These are phyloP conservation scores for Hydrangea macrophylla DNA, from an alignment of 148 eudicot species.

Conservation along the genomic window DNA sequence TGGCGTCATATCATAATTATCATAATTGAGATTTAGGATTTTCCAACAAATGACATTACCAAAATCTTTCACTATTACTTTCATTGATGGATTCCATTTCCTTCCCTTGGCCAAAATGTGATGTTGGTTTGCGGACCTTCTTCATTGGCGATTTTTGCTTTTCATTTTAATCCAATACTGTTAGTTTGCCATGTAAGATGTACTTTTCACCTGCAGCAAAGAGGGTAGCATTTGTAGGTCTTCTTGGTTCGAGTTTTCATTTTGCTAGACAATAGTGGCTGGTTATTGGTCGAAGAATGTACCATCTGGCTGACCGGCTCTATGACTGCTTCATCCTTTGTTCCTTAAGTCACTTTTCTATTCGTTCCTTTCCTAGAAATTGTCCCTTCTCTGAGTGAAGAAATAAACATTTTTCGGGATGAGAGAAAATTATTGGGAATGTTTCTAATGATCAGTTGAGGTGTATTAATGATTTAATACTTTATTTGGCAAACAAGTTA, in stretches of 20 bases:
- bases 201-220: background rate
- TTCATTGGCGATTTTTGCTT: background rate
- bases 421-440: background rate
- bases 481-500: background rate
- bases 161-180: background rate
- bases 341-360: background rate
- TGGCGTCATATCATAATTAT: no score
- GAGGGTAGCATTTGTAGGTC: background rate
- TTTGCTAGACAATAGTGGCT: background rate
- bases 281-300: background rate
- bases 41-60: background rate
- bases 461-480: background rate
- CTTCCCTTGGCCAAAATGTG: background rate
- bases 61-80: background rate
- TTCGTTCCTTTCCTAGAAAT: no score
- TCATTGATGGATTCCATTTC: background rate
- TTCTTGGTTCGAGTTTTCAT: background rate
- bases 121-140: background rate
- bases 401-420: background rate
- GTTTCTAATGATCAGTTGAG: background rate
- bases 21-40: no score
- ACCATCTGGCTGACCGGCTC: background rate
- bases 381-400: background rate
- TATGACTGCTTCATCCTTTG: background rate
- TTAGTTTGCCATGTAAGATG: background rate